Conservation (phyloP, 768 basidiomycete genomes). For the Hebeloma cylindrosporum region DNA sequence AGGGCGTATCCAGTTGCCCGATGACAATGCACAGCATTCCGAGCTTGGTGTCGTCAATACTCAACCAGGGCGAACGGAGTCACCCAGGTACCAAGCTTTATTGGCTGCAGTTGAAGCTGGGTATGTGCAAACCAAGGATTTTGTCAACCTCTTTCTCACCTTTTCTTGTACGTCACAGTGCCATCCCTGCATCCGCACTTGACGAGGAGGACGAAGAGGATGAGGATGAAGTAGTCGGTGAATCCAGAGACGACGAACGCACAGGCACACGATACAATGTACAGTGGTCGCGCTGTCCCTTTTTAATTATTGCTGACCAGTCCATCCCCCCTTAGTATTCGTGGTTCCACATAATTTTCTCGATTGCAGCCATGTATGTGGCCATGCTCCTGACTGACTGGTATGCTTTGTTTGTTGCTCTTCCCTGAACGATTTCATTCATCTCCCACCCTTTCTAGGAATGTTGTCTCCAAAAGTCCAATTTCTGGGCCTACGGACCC, state of each 20-base stretch:
- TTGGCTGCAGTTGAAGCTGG: constrained; percentile 96
- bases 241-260: constrained; percentile 88
- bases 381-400: constrained; percentile 97
- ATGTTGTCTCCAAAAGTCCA: constrained; percentile 63
- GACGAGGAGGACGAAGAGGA: constrained; percentile 80
- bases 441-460: constrained; percentile 44
- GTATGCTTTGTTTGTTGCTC: constrained; percentile 44
- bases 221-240: constrained; percentile 64
- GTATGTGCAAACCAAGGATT: constrained; percentile 39
- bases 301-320: constrained; percentile 14
- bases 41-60: constrained; percentile 77
- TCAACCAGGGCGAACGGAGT: constrained; percentile 82
- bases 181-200: constrained; percentile 91
- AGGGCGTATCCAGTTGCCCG: constrained; percentile 62
- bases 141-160: constrained; percentile 1
- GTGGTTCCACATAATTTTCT: constrained; percentile 99
- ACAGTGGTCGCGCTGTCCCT: constrained; percentile 3
- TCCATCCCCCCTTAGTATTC: no score
- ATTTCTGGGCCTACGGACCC: constrained; percentile 47
- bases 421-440: neutral
- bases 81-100: constrained; percentile 90
- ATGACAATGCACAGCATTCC: constrained; percentile 57
- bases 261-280: constrained; percentile 95
- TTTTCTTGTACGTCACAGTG: constrained; percentile 48
- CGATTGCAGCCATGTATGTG: constrained; percentile 96